These are phyloP conservation scores for Crithidia fasciculata DNA, from an alignment of 208 protist species.

Conservation along the genomic window DNA sequence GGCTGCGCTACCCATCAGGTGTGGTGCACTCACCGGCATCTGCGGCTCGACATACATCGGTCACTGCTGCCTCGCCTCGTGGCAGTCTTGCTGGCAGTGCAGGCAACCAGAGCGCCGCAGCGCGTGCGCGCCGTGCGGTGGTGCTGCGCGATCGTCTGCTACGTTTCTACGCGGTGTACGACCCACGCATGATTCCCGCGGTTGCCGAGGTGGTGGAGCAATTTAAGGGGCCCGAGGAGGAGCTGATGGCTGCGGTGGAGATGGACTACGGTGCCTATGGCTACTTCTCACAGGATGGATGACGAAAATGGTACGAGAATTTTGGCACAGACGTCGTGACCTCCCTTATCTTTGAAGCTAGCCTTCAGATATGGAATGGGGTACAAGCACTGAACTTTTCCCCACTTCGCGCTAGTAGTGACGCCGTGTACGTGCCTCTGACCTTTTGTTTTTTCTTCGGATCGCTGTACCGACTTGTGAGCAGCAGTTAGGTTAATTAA, in stretches of 20 bases:
- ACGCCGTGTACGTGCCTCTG: no score
- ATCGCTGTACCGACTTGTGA: no score
- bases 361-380: no score
- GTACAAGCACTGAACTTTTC: no score
- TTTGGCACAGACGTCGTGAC: no score
- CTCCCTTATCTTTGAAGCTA: no score
- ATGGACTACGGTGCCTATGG: constrained; percentile 11
- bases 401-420: no score
- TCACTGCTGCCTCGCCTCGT: no score
- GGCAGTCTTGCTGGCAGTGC: no score
- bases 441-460: no score
- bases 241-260: constrained; percentile 12
- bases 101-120: no score
- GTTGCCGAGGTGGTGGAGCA: constrained; percentile 14
- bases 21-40: background rate
- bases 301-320: background rate
- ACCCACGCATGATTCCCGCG: constrained; percentile 13
- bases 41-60: background rate
- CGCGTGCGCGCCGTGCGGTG: background rate
- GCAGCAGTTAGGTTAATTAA: no score
- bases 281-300: constrained; percentile 8
- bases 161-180: constrained; percentile 14
- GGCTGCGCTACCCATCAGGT: background rate
- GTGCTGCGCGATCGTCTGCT: constrained; percentile 13
- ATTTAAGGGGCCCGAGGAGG: constrained; percentile 6